Base-by-base conservation (phyloP, 163 green algal species). In the Prototheca cutis region DNA sequence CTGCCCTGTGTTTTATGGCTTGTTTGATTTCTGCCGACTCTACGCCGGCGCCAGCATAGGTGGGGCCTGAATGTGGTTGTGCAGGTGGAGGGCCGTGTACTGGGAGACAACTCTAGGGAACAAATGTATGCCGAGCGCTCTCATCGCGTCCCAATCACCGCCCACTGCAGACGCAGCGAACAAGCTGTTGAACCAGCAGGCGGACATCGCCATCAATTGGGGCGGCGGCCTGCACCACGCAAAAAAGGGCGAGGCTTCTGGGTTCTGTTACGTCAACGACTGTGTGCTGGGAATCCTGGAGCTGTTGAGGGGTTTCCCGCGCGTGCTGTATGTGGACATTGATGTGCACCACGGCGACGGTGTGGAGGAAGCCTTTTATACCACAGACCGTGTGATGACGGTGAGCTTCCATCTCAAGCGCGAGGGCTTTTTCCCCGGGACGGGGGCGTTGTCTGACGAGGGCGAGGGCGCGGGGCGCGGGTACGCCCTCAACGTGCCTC, bases 241-340 rank as follows among this genome's bases (percentile, higher is more conserved):
- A 23, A 93, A 94, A 51, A 94, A 91, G 66, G 64, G 63, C 21
- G 79, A 91, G 72, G 87, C 71, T 1, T 70, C 57, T 28, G 69
- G 91, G 24, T 98, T 98, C 57, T 98, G 91, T 65, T 98, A 97
- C 62, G 71, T 96, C 4, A 98, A 98, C 68, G 91, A 98, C 72
- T 71, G 96, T 27, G 91, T 95, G 59, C 74, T 98, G 42, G 89
- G 75, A 39, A 95, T 96, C 31, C 68, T 98, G 53, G 91, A 98
- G 79, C 81, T 98, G 51, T 83, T 96, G 21, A 95, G 95, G 70
- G 66, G 86, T 59, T 80, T 95, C 62, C 62, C 80, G 2, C 68
- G 84, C 4, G 40, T 48, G 27, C 73, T 95, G 65, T 98, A 98
- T 68, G 76, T 98, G 3, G 91, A 98, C 82, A 95, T 98, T 29